These are phyloP conservation scores for Cadophora luteo-olivacea DNA, from an alignment of 2,329 filamentous ascomycete genomes.

Conservation along the genomic window DNA sequence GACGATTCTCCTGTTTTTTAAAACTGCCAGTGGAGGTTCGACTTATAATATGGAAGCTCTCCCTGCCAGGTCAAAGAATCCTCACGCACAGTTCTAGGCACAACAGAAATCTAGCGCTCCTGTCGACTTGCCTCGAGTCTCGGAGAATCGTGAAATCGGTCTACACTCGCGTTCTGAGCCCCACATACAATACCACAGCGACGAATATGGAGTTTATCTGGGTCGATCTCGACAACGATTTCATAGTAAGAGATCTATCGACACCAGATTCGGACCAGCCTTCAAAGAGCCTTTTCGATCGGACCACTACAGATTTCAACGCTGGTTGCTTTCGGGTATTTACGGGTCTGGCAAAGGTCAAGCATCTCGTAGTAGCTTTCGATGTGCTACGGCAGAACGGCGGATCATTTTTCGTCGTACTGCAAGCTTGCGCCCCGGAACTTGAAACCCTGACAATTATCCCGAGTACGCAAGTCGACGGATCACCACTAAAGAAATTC, in stretches of 20 bases:
- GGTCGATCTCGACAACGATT: conserved; percentile 22
- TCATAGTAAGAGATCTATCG: conserved; percentile 27
- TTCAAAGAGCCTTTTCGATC: conserved; percentile 18
- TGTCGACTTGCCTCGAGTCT: conserved; percentile 23
- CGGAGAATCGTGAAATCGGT: conserved; percentile 10
- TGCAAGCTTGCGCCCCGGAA: conserved; percentile 27
- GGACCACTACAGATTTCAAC: conserved; percentile 19
- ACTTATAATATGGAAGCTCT: conserved; percentile 21
- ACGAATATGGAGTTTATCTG: conserved; percentile 14
- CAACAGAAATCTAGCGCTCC: conserved; percentile 16
- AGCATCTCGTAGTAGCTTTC: conserved; percentile 26
- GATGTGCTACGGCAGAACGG: conserved; percentile 27
- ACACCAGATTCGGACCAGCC: conserved; percentile 3
- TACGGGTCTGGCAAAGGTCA: conserved; percentile 24
- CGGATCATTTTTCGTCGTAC: conserved; percentile 18
- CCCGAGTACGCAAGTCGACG: conserved; percentile 23
- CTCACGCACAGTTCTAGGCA: conserved; percentile 24
- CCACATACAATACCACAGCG: conserved; percentile 2
- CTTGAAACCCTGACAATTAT: conserved; percentile 23
- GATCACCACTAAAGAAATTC: not conserved
- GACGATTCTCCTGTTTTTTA: conserved; percentile 19
- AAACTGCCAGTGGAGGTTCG: conserved; percentile 28
- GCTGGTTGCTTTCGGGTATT: conserved; percentile 14
- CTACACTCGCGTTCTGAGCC: conserved; percentile 15
- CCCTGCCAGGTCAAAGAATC: conserved; percentile 23